A percentile compares a stretch with the other conserved stretches of the same genome.
Conservation (phyloP, 176 grass and related monocot species). For the Themeda triandra region DNA sequence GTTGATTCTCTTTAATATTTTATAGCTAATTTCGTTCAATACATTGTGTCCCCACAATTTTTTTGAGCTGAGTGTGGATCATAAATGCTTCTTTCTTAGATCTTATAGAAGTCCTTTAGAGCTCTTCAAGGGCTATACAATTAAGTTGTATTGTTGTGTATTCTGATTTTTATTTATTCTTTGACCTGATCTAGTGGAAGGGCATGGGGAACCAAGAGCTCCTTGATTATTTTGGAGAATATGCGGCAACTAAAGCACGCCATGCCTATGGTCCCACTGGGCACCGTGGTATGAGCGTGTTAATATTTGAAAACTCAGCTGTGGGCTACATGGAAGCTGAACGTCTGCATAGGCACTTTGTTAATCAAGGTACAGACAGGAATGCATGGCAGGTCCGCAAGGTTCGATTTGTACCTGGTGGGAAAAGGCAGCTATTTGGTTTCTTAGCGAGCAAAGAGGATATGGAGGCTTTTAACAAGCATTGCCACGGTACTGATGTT, state of each 20-base stretch:
- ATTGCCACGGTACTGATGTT: slow-evolving; percentile 56
- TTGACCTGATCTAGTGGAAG: slow-evolving; percentile 51
- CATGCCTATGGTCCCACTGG: slow-evolving; percentile 89
- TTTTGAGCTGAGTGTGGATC: not conserved
- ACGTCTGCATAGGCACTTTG: slow-evolving; percentile 72
- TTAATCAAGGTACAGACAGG: slow-evolving; percentile 59
- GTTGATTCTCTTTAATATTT: not conserved
- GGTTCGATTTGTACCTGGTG: slow-evolving; percentile 59
- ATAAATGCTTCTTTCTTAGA: not conserved
- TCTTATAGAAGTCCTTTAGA: slow-evolving; percentile 10
- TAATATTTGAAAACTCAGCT: slow-evolving; percentile 80
- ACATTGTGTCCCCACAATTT: not conserved
- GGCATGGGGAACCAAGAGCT: slow-evolving; percentile 95
- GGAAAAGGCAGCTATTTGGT: slow-evolving; percentile 76
- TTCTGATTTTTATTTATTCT: slow-evolving; percentile 22
- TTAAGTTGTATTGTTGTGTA: not conserved
- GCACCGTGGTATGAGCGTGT: slow-evolving; percentile 79
- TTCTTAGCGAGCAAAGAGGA: slow-evolving; percentile 80
- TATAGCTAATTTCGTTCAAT: not conserved
- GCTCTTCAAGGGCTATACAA: not conserved
- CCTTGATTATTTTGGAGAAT: slow-evolving; percentile 68
- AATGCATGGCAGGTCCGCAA: slow-evolving; percentile 48
- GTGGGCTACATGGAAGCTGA: slow-evolving; percentile 83
- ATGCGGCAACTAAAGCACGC: slow-evolving; percentile 65
- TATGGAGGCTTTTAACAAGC: slow-evolving; percentile 70